These are phyloP conservation scores for Trametes versicolor DNA, from an alignment of 1,284 basidiomycete genomes.

Conservation along the genomic window DNA sequence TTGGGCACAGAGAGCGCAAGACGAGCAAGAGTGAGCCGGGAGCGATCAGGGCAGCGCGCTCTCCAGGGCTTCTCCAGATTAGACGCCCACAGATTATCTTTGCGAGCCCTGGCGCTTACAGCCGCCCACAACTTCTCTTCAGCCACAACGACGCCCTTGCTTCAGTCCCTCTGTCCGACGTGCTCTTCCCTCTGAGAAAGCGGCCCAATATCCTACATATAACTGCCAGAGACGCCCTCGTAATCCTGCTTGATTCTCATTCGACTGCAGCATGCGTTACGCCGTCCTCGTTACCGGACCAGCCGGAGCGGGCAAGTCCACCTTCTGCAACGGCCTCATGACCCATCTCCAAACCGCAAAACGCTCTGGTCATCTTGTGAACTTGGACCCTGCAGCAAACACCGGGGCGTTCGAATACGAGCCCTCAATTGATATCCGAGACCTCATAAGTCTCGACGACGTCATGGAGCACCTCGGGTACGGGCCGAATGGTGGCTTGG, in stretches of 20 bases:
- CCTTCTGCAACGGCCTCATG: conserved; percentile 90
- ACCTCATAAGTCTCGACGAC: conserved; percentile 93
- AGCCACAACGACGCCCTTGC: conserved; percentile 20
- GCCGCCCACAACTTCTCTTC: conserved; percentile 10
- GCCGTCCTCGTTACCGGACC: conserved; percentile 91
- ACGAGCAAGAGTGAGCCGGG: not conserved
- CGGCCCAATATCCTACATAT: not conserved
- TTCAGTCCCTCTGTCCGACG: not conserved
- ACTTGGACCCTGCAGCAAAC: conserved; percentile 96
- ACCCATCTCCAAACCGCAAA: conserved; percentile 90
- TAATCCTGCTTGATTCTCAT: not conserved
- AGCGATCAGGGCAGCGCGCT: not conserved
- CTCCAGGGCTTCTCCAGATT: too few species aligned
- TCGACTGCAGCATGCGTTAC: conserved; percentile 77
- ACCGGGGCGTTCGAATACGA: conserved; percentile 89
- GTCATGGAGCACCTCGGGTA: conserved; percentile 97
- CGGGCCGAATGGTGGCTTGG: conserved; percentile 96
- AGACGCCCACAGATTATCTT: conserved; percentile 30
- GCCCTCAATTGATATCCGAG: conserved; percentile 94
- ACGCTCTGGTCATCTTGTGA: conserved; percentile 92
- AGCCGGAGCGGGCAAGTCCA: conserved; percentile 98
- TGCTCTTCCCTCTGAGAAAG: not conserved
- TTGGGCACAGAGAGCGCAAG: not conserved
- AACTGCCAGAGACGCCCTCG: not conserved
- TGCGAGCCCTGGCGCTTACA: conserved; percentile 21